Base-by-base conservation (phyloP, 768 basidiomycete genomes). In the Chalciporus pseudorubinellus region DNA sequence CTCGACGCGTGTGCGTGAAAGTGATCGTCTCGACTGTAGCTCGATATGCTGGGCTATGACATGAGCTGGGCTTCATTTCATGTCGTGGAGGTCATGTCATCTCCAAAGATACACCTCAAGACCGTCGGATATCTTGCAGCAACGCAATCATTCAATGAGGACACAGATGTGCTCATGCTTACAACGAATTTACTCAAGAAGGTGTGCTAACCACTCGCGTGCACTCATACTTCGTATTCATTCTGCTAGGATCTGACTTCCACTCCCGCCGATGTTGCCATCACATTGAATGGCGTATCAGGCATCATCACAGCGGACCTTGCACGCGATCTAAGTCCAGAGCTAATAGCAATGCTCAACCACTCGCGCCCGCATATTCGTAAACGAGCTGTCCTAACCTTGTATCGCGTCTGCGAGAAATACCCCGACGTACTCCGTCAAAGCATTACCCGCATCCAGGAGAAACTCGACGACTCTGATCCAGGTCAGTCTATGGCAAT, bases 51-150 rank as follows among this genome's bases (percentile, higher is more conserved):
- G 46, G 97, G 87, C 47, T 93, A 87, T 65, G 93, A 89, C 73
- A 97, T 89, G 84, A 82, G 83, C 52, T 97, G 93, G 84, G 95
- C 95, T 40, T 91, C 97, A 8, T 99, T 99, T 63, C 85, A 95
- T 68, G 89, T 99, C 47, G 87, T 98, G 6, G 97, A 99, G 66
- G 93, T 95, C 68, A 99, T 99, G 97, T 93, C 93, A 33, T 94
- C 93, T 4, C 75, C 88, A 4, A 86, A 86, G 65, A 82, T 87
- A 58, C 95, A 98, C 71, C 78, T 98, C 58, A 99, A 99, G 77
- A 85, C 83, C 22, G 87, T 98, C 44, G 97, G 97, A 12, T 98
- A 99, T 70, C 86, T 99, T 20, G 97, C 90, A 2, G 94, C 97
- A 4, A 70, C 82, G 38, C 85, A 94, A 71, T 95, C 94, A 1